phyloP scores from a whole-genome alignment of 768 basidiomycete species.

The Tulasnella sp. region DNA sequence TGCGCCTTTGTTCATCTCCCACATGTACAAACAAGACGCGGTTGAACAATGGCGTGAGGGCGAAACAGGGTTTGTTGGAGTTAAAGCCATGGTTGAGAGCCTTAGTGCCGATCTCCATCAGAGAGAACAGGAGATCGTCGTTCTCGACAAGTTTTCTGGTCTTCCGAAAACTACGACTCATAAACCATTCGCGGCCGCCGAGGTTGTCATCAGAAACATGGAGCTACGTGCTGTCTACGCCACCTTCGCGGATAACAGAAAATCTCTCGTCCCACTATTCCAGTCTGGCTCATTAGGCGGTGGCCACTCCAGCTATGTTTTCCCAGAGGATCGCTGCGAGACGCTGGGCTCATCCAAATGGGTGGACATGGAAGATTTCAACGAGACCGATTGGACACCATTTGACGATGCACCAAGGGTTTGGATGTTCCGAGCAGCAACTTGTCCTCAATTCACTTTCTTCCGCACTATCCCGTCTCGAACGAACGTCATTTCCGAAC shows the following conservation, averaged over 20 bases:
- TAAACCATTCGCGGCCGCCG: constrained; percentile 83
- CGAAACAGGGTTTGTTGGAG: constrained; percentile 68
- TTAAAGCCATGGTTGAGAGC: constrained; percentile 73
- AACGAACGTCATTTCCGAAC: constrained; percentile 6
- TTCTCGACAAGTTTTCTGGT: constrained; percentile 48
- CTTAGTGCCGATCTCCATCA: constrained; percentile 91
- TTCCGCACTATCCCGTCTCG: constrained; percentile 39
- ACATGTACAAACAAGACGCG: constrained; percentile 76
- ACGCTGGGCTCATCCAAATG: constrained; percentile 37
- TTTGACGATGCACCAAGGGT: constrained; percentile 46
- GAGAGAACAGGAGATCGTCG: constrained; percentile 68
- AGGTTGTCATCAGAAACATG: constrained; percentile 68
- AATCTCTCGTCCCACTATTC: constrained; percentile 39
- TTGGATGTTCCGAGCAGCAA: constrained; percentile 62
- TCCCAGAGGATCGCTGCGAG: constrained; percentile 7
- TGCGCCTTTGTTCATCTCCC: constrained; percentile 72
- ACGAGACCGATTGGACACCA: constrained; percentile 64
- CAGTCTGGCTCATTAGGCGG: constrained; percentile 35
- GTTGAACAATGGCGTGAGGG: constrained; percentile 75
- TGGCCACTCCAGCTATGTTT: constrained; percentile 5
- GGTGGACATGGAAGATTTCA: constrained; percentile 75
- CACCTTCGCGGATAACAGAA: constrained; percentile 63
- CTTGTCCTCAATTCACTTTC: constrained; percentile 76
- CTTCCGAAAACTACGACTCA: constrained; percentile 47
- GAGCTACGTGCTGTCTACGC: constrained; percentile 74